These are phyloP conservation scores for Kwoniella shivajii DNA, from an alignment of 1,284 basidiomycete genomes.

Conservation along the genomic window DNA sequence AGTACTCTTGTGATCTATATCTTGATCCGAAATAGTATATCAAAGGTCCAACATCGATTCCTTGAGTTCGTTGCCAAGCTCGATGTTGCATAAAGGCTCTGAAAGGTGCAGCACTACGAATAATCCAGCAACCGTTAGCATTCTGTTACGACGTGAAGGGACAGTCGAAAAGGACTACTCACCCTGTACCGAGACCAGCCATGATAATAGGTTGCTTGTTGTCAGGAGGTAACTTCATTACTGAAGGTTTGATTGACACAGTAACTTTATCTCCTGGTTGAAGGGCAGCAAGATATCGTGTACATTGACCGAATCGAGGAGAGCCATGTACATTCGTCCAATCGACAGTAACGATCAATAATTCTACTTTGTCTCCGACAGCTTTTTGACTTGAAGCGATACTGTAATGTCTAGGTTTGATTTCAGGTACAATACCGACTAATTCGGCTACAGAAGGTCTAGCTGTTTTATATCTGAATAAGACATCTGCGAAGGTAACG, in stretches of 20 bases:
- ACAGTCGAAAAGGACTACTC: too few species aligned
- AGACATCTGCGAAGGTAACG: slow-evolving; percentile 87
- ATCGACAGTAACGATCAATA: slow-evolving; percentile 94
- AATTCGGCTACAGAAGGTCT: slow-evolving; percentile 76
- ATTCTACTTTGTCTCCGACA: slow-evolving; percentile 90
- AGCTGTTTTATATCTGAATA: slow-evolving; percentile 78
- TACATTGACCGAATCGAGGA: slow-evolving; percentile 90
- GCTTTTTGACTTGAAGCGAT: slow-evolving; percentile 94
- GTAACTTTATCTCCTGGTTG: slow-evolving; percentile 89
- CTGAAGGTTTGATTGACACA: slow-evolving; percentile 96
- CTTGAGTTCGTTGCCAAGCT: slow-evolving; percentile 75
- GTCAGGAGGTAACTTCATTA: slow-evolving; percentile 94
- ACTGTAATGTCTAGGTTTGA: slow-evolving; percentile 97
- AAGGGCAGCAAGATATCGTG: slow-evolving; percentile 85
- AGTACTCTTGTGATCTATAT: slow-evolving; percentile 89
- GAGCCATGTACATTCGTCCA: slow-evolving; percentile 78
- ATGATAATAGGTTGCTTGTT: slow-evolving; percentile 92
- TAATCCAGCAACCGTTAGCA: not conserved
- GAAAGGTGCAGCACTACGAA: slow-evolving; percentile 83
- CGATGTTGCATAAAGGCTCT: slow-evolving; percentile 96
- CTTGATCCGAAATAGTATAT: slow-evolving; percentile 99
- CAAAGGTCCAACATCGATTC: slow-evolving; percentile 80
- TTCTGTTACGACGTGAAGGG: too few species aligned
- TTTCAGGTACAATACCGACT: slow-evolving; percentile 87
- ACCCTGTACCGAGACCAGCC: slow-evolving; percentile 95